Percentiles rank a stretch among this genome's conserved stretches.
Conservation (phyloP, 2,329 filamentous ascomycete species). For the Paecilomyces sp. region DNA sequence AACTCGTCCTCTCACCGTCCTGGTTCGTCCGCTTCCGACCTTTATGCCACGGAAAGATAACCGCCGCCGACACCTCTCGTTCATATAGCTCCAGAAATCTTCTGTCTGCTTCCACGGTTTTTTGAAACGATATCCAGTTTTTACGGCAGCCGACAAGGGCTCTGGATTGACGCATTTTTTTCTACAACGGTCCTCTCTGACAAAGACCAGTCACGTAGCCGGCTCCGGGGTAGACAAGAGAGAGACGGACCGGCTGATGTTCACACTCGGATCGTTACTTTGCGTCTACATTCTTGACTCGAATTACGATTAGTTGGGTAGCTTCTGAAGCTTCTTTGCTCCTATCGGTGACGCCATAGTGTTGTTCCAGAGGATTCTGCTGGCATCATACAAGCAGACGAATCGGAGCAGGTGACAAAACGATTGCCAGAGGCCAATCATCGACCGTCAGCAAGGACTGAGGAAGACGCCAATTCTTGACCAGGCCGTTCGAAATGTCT, state of each 20-base stretch:
- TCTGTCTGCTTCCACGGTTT: not conserved
- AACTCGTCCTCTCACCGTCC: not conserved
- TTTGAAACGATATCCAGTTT: not conserved
- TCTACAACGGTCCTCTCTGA: not conserved
- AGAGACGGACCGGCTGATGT: not conserved
- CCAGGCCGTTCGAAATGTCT: constrained; percentile 24
- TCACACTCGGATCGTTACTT: not conserved
- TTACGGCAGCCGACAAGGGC: not conserved
- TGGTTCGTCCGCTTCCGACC: not conserved
- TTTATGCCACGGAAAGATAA: not conserved
- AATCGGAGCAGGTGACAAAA: not conserved
- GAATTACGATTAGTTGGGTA: not conserved
- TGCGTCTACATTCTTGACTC: not conserved
- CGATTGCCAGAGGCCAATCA: not conserved
- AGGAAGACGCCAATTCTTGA: not conserved
- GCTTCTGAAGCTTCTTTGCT: not conserved
- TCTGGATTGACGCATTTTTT: not conserved
- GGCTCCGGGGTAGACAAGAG: not conserved
- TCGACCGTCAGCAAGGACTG: not conserved
- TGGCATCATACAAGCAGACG: not conserved
- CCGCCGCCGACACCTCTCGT: not conserved
- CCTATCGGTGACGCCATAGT: not conserved
- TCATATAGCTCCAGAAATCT: not conserved
- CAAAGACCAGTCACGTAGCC: not conserved
- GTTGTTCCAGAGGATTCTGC: not conserved